A percentile compares a stretch with the other conserved stretches of the same genome.
phyloP scores from a whole-genome alignment of 176 grass and related monocot species.

The Oryza glumipatula region DNA sequence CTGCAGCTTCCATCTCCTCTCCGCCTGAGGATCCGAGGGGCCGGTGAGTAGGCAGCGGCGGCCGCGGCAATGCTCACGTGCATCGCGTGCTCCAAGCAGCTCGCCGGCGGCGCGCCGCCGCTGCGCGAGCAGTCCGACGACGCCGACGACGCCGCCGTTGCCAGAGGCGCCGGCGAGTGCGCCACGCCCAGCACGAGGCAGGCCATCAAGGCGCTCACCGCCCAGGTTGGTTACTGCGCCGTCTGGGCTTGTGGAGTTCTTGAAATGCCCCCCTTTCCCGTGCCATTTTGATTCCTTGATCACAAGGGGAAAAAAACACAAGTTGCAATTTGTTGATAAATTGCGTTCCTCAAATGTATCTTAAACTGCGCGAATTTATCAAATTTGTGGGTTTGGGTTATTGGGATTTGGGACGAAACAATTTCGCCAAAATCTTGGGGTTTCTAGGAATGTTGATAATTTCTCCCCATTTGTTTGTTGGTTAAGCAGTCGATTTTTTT shows the following conservation, averaged over 20 bases:
- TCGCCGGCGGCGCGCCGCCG: conserved; percentile 41
- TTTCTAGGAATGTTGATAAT: not conserved
- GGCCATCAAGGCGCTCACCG: conserved; percentile 64
- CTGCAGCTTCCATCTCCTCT: not conserved
- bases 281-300: not conserved
- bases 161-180: conserved; percentile 24
- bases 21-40: conserved; percentile 12
- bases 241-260: conserved; percentile 5
- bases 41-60: not conserved
- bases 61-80: conserved; percentile 73
- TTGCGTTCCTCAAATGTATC: conserved; percentile 17
- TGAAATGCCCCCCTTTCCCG: not conserved
- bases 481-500: not conserved
- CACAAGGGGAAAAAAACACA: not conserved
- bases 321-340: not conserved
- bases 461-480: not conserved
- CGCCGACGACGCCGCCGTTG: conserved; percentile 31
- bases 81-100: conserved; percentile 89
- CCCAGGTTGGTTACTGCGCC: conserved; percentile 54
- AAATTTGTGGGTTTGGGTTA: not conserved
- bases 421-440: conserved; percentile 13
- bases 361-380: conserved; percentile 6
- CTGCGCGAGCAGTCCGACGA: conserved; percentile 55
- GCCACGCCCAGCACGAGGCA: conserved; percentile 66
- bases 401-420: not conserved